phyloP scores from a whole-genome alignment of 148 eudicot species.

The Chenopodium suecicum region DNA sequence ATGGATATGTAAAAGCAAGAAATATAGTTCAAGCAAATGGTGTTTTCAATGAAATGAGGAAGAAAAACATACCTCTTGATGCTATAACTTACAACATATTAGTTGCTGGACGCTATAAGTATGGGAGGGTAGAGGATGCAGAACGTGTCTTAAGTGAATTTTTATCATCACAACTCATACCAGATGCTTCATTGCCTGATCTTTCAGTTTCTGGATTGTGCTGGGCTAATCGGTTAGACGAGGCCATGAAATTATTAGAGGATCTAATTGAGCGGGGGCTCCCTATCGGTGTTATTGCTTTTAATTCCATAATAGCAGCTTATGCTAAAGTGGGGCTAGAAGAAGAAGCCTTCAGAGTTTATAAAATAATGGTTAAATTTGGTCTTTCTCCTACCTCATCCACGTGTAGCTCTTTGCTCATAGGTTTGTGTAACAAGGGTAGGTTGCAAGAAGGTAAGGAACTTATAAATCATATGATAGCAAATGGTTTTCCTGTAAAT shows the following conservation, averaged over 20 bases:
- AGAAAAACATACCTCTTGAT: conserved; percentile 63
- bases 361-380: conserved; percentile 59
- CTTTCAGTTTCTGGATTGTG: conserved; percentile 68
- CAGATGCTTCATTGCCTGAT: conserved; percentile 63
- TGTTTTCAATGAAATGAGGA: conserved; percentile 73
- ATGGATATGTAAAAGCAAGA: conserved; percentile 85
- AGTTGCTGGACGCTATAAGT: conserved; percentile 67
- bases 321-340: conserved; percentile 60
- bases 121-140: conserved; percentile 63
- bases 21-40: conserved; percentile 55
- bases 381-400: conserved; percentile 71
- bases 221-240: conserved; percentile 72
- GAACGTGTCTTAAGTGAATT: conserved; percentile 53
- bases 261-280: conserved; percentile 71
- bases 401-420: conserved; percentile 67
- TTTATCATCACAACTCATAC: conserved; percentile 43
- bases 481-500: conserved; percentile 62
- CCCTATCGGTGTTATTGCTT: conserved; percentile 57
- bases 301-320: conserved; percentile 85
- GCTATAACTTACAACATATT: conserved; percentile 76
- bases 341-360: conserved; percentile 58
- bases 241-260: conserved; percentile 54
- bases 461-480: conserved; percentile 61
- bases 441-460: conserved; percentile 64
- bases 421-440: conserved; percentile 63